Evolutionary conservation across 345 rosid species (phyloP).

Genomic region (Clausena lansium): DNA sequence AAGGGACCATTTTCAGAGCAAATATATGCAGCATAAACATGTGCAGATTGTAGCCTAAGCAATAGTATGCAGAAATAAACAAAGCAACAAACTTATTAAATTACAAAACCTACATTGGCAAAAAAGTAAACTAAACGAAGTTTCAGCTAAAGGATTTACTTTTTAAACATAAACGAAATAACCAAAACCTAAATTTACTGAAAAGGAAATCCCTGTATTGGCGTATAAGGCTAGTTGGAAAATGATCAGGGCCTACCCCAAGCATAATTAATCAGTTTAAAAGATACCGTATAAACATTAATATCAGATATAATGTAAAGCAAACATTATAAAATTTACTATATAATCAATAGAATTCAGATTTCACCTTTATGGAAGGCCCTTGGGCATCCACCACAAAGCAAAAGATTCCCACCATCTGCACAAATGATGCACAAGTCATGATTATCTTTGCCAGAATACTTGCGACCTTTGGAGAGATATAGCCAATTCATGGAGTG

Average conservation of each 20-base stretch:
- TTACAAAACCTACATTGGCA: neutral
- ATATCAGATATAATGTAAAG: constrained; percentile 11
- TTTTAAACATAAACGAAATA: neutral
- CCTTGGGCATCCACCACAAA: constrained; percentile 97
- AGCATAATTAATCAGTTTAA: too few relatives aligned
- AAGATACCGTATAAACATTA: neutral
- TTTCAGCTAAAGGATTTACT: neutral
- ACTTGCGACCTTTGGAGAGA: constrained; percentile 72
- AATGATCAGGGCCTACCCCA: neutral
- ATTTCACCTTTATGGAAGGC: constrained; percentile 86
- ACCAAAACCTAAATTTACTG: neutral
- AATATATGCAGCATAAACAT: neutral
- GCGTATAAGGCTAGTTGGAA: neutral
- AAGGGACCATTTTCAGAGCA: neutral
- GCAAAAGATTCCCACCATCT: constrained; percentile 94
- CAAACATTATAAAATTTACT: constrained; percentile 5
- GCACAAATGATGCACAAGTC: constrained; percentile 85
- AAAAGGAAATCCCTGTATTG: neutral
- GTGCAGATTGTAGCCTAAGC: neutral
- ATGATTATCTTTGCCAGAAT: constrained; percentile 76
- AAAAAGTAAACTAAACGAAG: neutral
- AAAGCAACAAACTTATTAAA: neutral
- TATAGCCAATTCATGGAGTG: constrained; percentile 92
- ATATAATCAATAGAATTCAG: constrained; percentile 7
- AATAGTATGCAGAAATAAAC: neutral